Evolutionary conservation across 73 alveolate genomes (phyloP).

Genomic region (Uronychia binucleata): DNA sequence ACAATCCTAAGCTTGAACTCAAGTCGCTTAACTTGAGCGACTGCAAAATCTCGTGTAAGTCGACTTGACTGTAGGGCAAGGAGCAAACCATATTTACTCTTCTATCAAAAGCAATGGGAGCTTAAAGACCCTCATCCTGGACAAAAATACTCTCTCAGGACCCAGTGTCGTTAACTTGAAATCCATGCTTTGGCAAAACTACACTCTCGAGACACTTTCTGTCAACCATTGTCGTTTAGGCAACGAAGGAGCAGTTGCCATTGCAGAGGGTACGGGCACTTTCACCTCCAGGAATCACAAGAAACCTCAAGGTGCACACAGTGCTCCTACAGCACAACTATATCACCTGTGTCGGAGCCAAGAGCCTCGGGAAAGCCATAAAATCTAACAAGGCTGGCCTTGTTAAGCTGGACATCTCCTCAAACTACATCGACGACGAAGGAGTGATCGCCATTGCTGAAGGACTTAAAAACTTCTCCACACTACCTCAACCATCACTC

Average conservation of each 20-base stretch:
- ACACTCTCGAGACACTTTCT: background rate
- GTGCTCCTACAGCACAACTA: conserved; percentile 1
- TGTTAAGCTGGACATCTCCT: background rate
- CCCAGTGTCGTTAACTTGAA: background rate
- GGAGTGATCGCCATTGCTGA: background rate
- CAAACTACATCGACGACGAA: background rate
- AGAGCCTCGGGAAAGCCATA: background rate
- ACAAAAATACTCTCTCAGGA: background rate
- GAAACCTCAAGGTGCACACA: background rate
- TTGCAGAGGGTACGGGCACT: too few relatives aligned
- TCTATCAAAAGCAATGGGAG: background rate
- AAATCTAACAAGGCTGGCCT: background rate
- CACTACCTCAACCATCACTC: too few relatives aligned
- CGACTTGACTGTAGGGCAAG: background rate
- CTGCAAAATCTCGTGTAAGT: background rate
- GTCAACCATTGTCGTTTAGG: background rate
- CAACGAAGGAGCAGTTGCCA: background rate
- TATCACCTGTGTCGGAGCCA: background rate
- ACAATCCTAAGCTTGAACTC: background rate
- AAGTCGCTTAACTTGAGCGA: background rate
- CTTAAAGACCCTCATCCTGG: background rate
- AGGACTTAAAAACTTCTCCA: too few relatives aligned
- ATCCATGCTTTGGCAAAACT: background rate
- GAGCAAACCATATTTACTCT: background rate
- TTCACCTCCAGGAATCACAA: too few relatives aligned